Conservation (phyloP, 2,329 filamentous ascomycete genomes). For the Fusarium nodosum region DNA sequence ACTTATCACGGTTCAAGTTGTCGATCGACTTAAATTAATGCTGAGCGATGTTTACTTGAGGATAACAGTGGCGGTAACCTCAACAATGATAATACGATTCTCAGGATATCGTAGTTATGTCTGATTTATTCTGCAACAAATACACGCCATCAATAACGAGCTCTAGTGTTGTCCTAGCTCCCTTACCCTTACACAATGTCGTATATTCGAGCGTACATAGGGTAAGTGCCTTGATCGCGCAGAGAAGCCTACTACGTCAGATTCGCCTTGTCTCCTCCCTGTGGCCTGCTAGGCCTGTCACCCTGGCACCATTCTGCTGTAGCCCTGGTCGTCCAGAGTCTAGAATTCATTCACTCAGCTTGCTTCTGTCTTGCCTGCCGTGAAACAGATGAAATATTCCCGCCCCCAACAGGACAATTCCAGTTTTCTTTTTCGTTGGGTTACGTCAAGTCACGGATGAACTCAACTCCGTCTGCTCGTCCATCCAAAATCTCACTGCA, state of each 20-base stretch:
- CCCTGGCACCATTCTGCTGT: not conserved
- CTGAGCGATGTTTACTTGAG: too few relatives aligned
- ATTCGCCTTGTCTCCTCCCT: not conserved
- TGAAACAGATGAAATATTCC: not conserved
- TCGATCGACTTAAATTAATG: too few relatives aligned
- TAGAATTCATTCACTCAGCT: not conserved
- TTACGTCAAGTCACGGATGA: not conserved
- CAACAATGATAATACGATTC: too few relatives aligned
- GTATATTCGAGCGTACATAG: not conserved
- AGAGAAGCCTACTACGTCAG: not conserved
- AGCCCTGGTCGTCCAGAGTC: not conserved
- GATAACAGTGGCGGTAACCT: too few relatives aligned
- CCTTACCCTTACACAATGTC: not conserved
- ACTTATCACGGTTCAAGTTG: too few relatives aligned
- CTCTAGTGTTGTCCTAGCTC: not conserved
- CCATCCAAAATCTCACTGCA: not conserved
- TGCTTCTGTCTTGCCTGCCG: not conserved
- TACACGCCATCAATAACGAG: not conserved
- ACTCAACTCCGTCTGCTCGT: not conserved
- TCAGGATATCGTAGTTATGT: rapidly evolving
- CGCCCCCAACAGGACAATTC: not conserved
- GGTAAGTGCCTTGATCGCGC: not conserved
- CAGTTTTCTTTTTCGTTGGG: not conserved
- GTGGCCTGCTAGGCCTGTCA: too few relatives aligned
- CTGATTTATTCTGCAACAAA: too few relatives aligned